Evolutionary conservation across 306 rosid species (phyloP).

Genomic region (Citrullus colocynthis): DNA sequence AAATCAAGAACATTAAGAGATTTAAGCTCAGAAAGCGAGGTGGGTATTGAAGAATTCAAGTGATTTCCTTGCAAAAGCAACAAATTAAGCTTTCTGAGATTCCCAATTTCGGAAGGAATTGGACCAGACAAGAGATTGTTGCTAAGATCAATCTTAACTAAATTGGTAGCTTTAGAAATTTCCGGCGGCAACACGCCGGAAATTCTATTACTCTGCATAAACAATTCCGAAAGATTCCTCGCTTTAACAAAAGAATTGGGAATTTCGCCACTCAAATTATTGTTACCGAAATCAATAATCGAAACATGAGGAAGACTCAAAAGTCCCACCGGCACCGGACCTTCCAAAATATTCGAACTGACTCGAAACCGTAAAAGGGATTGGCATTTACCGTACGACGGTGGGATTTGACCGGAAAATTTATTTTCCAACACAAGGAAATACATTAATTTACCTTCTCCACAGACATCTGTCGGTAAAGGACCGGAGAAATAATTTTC

Average conservation of each 20-base stretch:
- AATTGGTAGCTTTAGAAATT: conserved; percentile 43
- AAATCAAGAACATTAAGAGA: conserved; percentile 91
- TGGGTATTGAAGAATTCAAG: conserved; percentile 63
- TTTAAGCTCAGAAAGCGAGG: conserved; percentile 44
- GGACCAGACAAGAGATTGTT: conserved; percentile 63
- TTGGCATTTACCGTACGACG: conserved; percentile 44
- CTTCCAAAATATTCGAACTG: conserved; percentile 45
- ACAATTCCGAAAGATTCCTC: conserved; percentile 66
- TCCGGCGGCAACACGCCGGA: conserved; percentile 68
- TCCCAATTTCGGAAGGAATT: conserved; percentile 73
- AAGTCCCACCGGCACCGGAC: conserved; percentile 58
- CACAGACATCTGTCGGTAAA: conserved; percentile 61
- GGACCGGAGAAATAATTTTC: conserved; percentile 68
- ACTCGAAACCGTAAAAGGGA: conserved; percentile 71
- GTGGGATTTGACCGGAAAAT: conserved; percentile 66
- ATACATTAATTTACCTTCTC: conserved; percentile 48
- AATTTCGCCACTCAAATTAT: conserved; percentile 53
- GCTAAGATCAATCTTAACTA: conserved; percentile 85
- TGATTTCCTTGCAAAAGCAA: conserved; percentile 71
- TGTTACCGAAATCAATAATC: conserved; percentile 59
- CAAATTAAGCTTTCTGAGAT: conserved; percentile 49
- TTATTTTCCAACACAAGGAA: conserved; percentile 59
- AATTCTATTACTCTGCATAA: conserved; percentile 61
- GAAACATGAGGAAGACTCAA: conserved; percentile 63
- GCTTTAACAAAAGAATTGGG: conserved; percentile 37